Evolutionary conservation across 208 protist species (phyloP), one percentile per base, ranked within the genome.

Genomic region (Trypanosoma boissoni): DNA sequence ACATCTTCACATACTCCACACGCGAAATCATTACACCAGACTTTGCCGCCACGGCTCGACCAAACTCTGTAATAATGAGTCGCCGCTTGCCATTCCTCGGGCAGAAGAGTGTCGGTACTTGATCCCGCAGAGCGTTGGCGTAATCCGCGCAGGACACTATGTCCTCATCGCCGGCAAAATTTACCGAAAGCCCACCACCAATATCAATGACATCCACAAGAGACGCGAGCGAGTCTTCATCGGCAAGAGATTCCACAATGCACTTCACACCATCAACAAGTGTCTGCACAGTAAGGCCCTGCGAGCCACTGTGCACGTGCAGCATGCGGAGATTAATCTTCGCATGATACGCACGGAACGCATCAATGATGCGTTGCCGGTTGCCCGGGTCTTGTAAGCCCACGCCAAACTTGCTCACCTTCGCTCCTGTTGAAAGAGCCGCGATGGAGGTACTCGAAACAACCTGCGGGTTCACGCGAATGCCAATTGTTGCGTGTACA

Each of bases 351-450:
- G 37, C 43, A 14, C 65, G 39, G 26, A 78, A 76, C 50, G 58
- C 55, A 1, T 76, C 58, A 24, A 80, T 20, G 21, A 89, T 56
- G 39, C 60, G 51, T 41, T 81, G 64, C 59, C 57, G 60, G 45
- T 78, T 67, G 32, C 60, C 72, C n/a, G 55, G 53, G 29, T 85
- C 79, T 61, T 72, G 71, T 54, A 90, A 58, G 29, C 69, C 59
- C 39, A 90, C 64, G 51, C 83, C 83, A 60, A 90, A 90, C 64
- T 90, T 90, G 64, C 74, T 83, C 52, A 80, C 59, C 46, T 56
- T 62, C 24, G 63, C 68, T 31, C 76, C 79, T 10, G 80, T 86
- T 6, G 72, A 71, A 39, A 87, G 65, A 6, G 66, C 54, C 20
- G 41, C 59, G 68, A 87, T 86, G 36, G 45, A 56, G n/a, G 76